Base-by-base conservation (phyloP, 2,329 filamentous ascomycete species). In the Atkinsonella texensis region DNA sequence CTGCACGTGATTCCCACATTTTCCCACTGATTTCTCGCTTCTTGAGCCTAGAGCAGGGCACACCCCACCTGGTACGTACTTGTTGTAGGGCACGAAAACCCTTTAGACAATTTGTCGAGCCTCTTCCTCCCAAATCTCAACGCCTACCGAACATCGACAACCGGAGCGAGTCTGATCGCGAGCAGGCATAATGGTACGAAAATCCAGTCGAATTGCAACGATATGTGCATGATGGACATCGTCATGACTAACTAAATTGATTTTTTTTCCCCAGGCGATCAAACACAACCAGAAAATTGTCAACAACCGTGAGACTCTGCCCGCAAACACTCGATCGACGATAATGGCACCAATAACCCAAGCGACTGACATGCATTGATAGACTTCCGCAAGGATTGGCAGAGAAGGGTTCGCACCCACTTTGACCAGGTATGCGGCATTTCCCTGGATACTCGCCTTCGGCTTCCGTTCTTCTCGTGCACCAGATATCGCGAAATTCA, bases 361-460 rank as follows among this genome's bases (percentile, higher is more conserved):
- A 18, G 13, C 28, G 64, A 70, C 74, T 75, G 65, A 73, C 65
- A 56, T 54, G 28, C 59, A 56, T 49, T 52, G 62, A 38, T 69
- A 93, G 87, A 96, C 74, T 95, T 95, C 88, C 90, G 89, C 79
- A 96, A 95, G 89, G 90, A 98, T 83, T 98, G 93, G 93, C 90
- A 97, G 78, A 88, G 89, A 79, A 88, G 90, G 79, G 93, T 98
- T 72, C 88, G 89, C 78, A 87, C 88, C 76, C 93, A 98, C 83
- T 98, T 98, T 80, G 89, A 98, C 82, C 93, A 97, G 89, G 91
- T 95, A 91, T 77, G 70, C 58, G 59, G 58, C 54, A 44, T 48
- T 50, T 23, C 31, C 15, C 18, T 32, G 33, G 43, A 53, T 45
- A 18, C 48, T 46, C 12, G 33, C 18, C 15, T 49, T 49, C 28